Conservation (phyloP, 495 filamentous ascomycete species). For the Penicillium flavigenum region DNA sequence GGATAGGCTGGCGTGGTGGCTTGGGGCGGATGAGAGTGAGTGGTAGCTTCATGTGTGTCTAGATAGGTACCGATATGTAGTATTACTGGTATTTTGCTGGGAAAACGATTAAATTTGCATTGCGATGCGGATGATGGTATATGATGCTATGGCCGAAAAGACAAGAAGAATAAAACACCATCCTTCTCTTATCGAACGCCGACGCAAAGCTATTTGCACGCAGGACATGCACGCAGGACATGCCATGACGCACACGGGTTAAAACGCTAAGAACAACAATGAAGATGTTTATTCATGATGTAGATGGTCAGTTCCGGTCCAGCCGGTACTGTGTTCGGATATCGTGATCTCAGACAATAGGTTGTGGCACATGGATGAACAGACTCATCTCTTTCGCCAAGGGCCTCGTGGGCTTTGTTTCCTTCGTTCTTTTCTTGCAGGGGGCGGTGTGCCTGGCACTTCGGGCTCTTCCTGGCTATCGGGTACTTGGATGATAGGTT, state of each 20-base stretch:
- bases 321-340: not conserved
- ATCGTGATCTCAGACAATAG: not conserved
- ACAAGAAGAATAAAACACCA: not conserved
- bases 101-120: not conserved
- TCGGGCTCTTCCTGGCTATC: constrained; percentile 6
- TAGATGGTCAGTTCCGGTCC: not conserved
- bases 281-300: not conserved
- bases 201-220: not conserved
- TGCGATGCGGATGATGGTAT: constrained; percentile 25
- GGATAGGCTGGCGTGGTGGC: constrained; percentile 64
- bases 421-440: not conserved
- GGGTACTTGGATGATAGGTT: constrained; percentile 5
- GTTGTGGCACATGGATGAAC: not conserved
- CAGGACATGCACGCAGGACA: not conserved
- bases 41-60: constrained; percentile 23
- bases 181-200: not conserved
- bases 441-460: not conserved
- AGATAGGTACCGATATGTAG: not conserved
- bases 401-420: constrained; percentile 12
- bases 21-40: constrained; percentile 39
- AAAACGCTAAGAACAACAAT: constrained; percentile 3
- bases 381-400: not conserved
- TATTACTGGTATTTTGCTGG: not conserved
- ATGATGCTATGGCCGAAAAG: constrained; percentile 22
- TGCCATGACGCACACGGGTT: not conserved